Evolutionary conservation across 2,329 filamentous ascomycete species (phyloP).

Genomic region (Shiraia bambusicola): DNA sequence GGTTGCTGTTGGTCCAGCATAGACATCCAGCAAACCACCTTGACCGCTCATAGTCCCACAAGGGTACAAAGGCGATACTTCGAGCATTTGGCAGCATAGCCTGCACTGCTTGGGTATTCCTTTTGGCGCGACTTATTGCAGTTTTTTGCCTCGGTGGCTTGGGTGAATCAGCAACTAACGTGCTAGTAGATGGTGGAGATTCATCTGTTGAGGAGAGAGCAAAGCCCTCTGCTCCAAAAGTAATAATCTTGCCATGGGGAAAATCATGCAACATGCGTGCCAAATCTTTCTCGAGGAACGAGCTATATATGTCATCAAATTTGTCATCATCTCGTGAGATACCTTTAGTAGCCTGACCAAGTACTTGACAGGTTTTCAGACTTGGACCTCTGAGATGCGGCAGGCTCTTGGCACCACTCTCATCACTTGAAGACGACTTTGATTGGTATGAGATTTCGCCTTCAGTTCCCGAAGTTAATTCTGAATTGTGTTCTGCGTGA

Average conservation of each 20-base stretch:
- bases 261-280: conserved; percentile 2
- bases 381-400: not conserved
- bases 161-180: not conserved
- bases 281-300: not conserved
- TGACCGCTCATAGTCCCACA: conserved; percentile 43
- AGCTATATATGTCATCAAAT: not conserved
- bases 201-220: conserved; percentile 4
- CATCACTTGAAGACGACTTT: conserved; percentile 1
- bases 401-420: not conserved
- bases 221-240: conserved; percentile 1
- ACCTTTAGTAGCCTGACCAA: not conserved
- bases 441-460: not conserved
- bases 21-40: conserved; percentile 42
- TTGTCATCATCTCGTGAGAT: not conserved
- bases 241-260: conserved; percentile 2
- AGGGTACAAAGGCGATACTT: conserved; percentile 42
- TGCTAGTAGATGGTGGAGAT: not conserved
- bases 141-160: not conserved
- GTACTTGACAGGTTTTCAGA: not conserved
- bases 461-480: not conserved
- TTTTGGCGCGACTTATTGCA: not conserved
- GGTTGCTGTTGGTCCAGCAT: conserved; percentile 36
- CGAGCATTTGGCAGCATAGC: conserved; percentile 20
- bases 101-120: not conserved
- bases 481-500: conserved; percentile 3